Conservation (phyloP, 305 asterid species). For the Fraxinus platypoda region DNA sequence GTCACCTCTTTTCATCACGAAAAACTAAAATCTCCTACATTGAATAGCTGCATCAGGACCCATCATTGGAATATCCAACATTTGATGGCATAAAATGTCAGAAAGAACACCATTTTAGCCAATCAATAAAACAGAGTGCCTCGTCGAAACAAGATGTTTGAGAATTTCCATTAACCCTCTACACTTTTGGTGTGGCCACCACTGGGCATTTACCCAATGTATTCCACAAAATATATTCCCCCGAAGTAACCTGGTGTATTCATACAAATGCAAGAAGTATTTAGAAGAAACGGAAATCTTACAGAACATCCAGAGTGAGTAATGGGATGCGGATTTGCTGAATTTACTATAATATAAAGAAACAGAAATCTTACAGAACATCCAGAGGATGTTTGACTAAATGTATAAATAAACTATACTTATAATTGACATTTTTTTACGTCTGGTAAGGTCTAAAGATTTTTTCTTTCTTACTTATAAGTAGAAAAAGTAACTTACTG, state of each 20-base stretch:
- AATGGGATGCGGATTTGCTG: neutral
- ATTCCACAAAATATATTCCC: conserved; percentile 93
- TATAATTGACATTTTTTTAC: neutral
- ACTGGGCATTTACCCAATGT: conserved; percentile 92
- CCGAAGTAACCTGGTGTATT: conserved; percentile 66
- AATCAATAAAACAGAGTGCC: conserved; percentile 16
- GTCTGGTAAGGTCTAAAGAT: neutral
- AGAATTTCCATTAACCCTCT: conserved; percentile 24
- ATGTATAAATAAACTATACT: neutral
- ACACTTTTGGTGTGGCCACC: conserved; percentile 63
- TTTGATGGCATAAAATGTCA: neutral
- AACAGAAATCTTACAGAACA: neutral
- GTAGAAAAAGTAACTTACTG: neutral
- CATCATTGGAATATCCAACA: neutral
- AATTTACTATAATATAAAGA: neutral
- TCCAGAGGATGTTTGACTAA: neutral
- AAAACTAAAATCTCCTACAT: neutral
- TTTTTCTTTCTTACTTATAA: neutral
- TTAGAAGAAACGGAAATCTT: neutral
- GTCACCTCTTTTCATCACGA: neutral
- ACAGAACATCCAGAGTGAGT: neutral
- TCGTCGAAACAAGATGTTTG: neutral
- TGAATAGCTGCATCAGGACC: neutral
- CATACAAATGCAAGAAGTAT: conserved; percentile 19
- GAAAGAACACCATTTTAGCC: neutral